Base-by-base conservation (phyloP, 257 asterid genomes). In the Verbascum thapsus region DNA sequence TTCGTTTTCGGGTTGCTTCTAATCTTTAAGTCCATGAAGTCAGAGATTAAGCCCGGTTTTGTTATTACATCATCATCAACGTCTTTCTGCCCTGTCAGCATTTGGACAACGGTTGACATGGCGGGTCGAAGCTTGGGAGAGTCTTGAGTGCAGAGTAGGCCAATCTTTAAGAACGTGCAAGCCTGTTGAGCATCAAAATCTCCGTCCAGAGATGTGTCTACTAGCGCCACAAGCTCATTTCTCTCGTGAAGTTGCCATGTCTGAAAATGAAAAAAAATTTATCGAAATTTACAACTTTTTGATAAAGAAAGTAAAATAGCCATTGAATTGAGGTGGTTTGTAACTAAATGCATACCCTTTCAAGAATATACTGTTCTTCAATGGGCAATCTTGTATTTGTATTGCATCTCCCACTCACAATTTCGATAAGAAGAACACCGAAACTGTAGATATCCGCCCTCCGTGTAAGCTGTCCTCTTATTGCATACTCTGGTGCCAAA, bases 401-500 rank as follows among this genome's bases (percentile, higher is more conserved):
- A 75, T 94, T 90, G 89, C 83, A 77, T 85, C 97, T 85, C 72
- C 99, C 99, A 16, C 87, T 83, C 72, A 94, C 96, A 48, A 94
- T 94, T 80, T 94, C 99, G 4, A 84, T 76, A 5, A 94, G 88
- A 51, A 94, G 96, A 66, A 94, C 97, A 9, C 99, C 99, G 17
- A 80, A 94, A 74, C 99, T 85, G 82, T 94, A 94, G 49, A 87
- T 74, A 69, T 94, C 99, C 7, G 97, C 83, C 62, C 81, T 85
- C 39, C 95, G 76, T 22, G 97, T 94, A 68, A 90, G 72, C 76
- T 90, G 94, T 18, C 97, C 94, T 72, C 95, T 78, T 58, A 90
- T 63, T 22, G 99, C 99, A 67, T 94, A 94, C 71, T 94, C 99
- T 10, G 99, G 99, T 45, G 99, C 99, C 86, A 94, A 80, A 79